Percentiles rank a stretch among this genome's conserved stretches.
phyloP scores from a whole-genome alignment of 1,284 basidiomycete genomes.

The Pseudozyma thailandica region DNA sequence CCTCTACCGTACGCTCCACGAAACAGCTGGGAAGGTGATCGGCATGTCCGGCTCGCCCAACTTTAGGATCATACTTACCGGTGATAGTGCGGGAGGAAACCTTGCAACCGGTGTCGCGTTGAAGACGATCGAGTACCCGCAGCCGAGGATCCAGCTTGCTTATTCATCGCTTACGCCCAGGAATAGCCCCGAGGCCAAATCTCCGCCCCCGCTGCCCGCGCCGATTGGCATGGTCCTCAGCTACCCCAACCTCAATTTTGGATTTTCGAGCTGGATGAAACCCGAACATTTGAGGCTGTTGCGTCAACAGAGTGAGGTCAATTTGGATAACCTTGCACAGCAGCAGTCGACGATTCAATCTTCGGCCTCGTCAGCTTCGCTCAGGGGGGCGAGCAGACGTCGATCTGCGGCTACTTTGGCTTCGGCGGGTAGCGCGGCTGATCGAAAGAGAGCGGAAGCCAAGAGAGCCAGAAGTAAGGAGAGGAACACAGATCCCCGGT shows the following conservation, averaged over 20 bases:
- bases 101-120: slow-evolving; percentile 52
- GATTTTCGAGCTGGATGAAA: slow-evolving; percentile 93
- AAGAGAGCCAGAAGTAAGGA: slow-evolving; percentile 37
- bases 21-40: slow-evolving; percentile 81
- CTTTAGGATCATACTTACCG: slow-evolving; percentile 57
- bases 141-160: slow-evolving; percentile 56
- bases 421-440: slow-evolving; percentile 9
- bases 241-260: slow-evolving; percentile 84
- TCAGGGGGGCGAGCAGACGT: slow-evolving; percentile 15
- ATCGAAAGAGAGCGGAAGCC: slow-evolving; percentile 33
- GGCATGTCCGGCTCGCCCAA: slow-evolving; percentile 74
- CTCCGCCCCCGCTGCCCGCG: slow-evolving; percentile 69
- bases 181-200: slow-evolving; percentile 5
- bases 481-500: slow-evolving; percentile 27
- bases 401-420: slow-evolving; percentile 36
- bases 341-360: slow-evolving; percentile 14
- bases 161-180: slow-evolving; percentile 29
- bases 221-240: slow-evolving; percentile 85
- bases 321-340: slow-evolving; percentile 51
- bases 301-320: slow-evolving; percentile 71
- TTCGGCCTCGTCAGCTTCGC: slow-evolving; percentile 19
- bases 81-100: slow-evolving; percentile 62
- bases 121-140: slow-evolving; percentile 62
- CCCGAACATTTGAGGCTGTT: slow-evolving; percentile 84
- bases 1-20: slow-evolving; percentile 81